Percentiles rank a stretch among this genome's conserved stretches.
These are phyloP conservation scores for Pichia sporocuriosa DNA, from an alignment of 805 yeast genomes.

Conservation along the genomic window DNA sequence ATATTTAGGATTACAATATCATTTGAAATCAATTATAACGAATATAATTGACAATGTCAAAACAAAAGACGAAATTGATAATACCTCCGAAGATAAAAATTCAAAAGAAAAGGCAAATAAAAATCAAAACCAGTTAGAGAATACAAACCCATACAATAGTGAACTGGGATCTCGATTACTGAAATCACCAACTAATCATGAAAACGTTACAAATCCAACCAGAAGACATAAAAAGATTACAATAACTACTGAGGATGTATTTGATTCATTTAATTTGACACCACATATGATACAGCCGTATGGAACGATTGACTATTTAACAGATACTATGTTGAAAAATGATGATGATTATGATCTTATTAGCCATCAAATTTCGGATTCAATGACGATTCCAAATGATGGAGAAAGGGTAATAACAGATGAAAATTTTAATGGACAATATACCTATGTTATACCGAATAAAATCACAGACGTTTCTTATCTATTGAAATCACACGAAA, in stretches of 20 bases:
- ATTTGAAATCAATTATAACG: slow-evolving; percentile 68
- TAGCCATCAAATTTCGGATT: slow-evolving; percentile 8
- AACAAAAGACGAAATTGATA: background rate
- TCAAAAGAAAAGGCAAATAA: background rate
- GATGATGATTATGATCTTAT: slow-evolving; percentile 40
- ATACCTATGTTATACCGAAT: slow-evolving; percentile 9
- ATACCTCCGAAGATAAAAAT: slow-evolving; percentile 6
- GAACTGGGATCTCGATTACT: too few species aligned
- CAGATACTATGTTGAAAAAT: slow-evolving; percentile 45
- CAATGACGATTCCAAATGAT: background rate
- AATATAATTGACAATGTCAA: slow-evolving; percentile 63
- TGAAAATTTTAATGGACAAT: background rate
- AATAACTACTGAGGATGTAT: slow-evolving; percentile 59
- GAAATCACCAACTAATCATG: too few species aligned
- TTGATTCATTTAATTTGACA: slow-evolving; percentile 53
- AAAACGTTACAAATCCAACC: background rate
- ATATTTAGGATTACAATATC: slow-evolving; percentile 74
- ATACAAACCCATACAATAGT: too few species aligned
- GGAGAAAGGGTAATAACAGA: slow-evolving; percentile 4
- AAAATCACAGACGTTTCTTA: slow-evolving; percentile 25
- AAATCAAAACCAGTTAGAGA: too few species aligned
- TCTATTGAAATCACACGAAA: slow-evolving; percentile 19
- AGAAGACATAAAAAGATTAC: slow-evolving; percentile 29
- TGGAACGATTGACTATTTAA: slow-evolving; percentile 50
- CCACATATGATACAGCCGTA: slow-evolving; percentile 66